Percentiles rank a stretch among this genome's conserved stretches.
These are phyloP conservation scores for Podospora sp. DNA, from an alignment of 495 filamentous ascomycete species.

Conservation along the genomic window DNA sequence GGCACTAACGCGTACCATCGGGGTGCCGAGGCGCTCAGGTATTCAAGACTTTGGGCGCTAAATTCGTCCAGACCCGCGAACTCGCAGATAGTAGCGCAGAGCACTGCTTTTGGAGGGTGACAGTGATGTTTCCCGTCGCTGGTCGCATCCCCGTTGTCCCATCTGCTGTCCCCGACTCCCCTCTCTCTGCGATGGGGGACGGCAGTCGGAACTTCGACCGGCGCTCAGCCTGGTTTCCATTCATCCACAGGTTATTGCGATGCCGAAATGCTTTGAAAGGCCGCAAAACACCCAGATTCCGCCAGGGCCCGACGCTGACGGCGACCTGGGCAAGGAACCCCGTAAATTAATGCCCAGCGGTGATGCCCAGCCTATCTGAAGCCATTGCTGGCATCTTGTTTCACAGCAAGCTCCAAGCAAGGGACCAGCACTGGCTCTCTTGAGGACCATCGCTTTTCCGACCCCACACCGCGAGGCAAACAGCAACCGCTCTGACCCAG, in stretches of 20 bases:
- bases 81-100: slow-evolving; percentile 16
- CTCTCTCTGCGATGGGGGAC: slow-evolving; percentile 1
- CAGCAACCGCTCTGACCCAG: neutral
- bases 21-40: slow-evolving; percentile 20
- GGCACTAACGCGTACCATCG: slow-evolving; percentile 32
- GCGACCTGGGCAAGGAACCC: neutral
- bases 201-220: neutral
- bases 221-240: neutral
- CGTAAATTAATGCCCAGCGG: neutral
- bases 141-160: slow-evolving; percentile 12
- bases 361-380: slow-evolving; percentile 2
- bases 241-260: neutral
- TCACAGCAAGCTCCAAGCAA: neutral
- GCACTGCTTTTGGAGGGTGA: slow-evolving; percentile 11
- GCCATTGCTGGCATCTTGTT: slow-evolving; percentile 3
- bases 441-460: neutral
- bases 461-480: neutral
- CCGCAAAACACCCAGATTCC: neutral
- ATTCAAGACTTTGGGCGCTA: slow-evolving; percentile 17
- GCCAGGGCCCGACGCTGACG: neutral
- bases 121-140: slow-evolving; percentile 14
- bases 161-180: neutral
- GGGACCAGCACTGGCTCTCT: neutral
- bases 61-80: slow-evolving; percentile 33
- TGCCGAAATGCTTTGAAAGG: neutral